Conservation (phyloP, 768 basidiomycete species). For the Collybia nuda region DNA sequence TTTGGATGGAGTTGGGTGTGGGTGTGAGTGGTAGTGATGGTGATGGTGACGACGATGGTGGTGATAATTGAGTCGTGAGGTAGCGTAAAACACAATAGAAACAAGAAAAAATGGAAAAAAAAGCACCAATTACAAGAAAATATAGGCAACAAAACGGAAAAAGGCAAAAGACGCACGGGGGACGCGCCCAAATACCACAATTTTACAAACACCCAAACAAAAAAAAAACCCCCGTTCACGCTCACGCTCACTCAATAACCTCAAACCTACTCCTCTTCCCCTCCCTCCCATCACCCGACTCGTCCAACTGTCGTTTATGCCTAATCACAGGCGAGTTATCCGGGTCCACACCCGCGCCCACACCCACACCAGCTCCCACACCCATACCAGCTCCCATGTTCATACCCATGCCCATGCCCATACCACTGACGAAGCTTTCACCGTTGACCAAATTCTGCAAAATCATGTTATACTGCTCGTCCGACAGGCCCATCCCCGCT, state of each 20-base stretch:
- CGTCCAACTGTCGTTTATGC: constrained; percentile 22
- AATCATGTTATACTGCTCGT: constrained; percentile 84
- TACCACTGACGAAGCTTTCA: constrained; percentile 53
- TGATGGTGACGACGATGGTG: no score
- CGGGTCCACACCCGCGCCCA: constrained; percentile 22
- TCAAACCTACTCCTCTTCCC: constrained; percentile 64
- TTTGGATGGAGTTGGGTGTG: no score
- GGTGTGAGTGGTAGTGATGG: no score
- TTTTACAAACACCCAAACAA: not conserved
- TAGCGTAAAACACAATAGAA: no score
- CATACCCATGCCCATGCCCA: no score
- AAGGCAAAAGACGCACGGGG: no score
- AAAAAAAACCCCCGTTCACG: not conserved
- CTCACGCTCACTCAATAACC: constrained; percentile 42
- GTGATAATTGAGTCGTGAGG: no score
- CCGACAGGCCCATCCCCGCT: constrained; percentile 83
- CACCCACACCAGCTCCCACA: constrained; percentile 28
- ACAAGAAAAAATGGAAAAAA: no score
- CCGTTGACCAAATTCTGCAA: constrained; percentile 70
- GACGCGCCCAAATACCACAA: no score
- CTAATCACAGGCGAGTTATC: constrained; percentile 9
- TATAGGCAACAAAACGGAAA: constrained; percentile 2
- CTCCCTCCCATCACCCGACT: constrained; percentile 36
- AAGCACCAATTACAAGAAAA: no score
- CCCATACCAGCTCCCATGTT: constrained; percentile 22